These are phyloP conservation scores for Leccinum longicurvipes DNA, from an alignment of 768 basidiomycete genomes.

Conservation along the genomic window DNA sequence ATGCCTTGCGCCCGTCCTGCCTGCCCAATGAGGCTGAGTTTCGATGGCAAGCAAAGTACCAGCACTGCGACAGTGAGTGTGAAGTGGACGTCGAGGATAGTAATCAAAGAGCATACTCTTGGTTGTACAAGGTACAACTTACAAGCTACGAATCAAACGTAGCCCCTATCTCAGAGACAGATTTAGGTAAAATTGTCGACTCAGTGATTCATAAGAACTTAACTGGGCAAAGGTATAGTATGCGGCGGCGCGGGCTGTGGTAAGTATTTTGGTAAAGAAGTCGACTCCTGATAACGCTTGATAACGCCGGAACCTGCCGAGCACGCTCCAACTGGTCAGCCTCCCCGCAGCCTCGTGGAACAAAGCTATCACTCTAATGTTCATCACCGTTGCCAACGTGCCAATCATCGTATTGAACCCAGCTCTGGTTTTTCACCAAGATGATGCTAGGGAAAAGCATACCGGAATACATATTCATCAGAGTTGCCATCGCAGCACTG, in stretches of 20 bases:
- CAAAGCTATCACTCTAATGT: not conserved
- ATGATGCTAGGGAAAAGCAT: constrained; percentile 47
- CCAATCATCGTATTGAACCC: too few species aligned
- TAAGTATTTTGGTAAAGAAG: too few species aligned
- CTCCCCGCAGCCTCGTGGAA: too few species aligned
- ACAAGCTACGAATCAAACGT: too few species aligned
- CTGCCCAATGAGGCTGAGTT: not conserved
- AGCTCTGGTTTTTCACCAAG: not conserved
- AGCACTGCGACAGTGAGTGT: not conserved
- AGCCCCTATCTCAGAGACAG: too few species aligned
- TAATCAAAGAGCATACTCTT: too few species aligned
- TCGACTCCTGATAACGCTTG: too few species aligned
- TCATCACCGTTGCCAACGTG: not conserved
- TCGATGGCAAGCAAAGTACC: not conserved
- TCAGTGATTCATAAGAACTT: too few species aligned
- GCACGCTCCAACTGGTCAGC: not conserved
- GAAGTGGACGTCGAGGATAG: not conserved
- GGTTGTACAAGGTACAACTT: too few species aligned
- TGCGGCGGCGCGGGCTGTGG: too few species aligned
- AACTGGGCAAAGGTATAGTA: too few species aligned
- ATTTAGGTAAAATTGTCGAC: too few species aligned
- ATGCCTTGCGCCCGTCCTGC: not conserved
- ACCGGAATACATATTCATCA: constrained; percentile 55
- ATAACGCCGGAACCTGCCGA: not conserved
- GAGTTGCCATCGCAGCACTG: constrained; percentile 40